A percentile compares a stretch with the other conserved stretches of the same genome.
Conservation (phyloP, 192 early-diverging fungal species). For the Coemansia javaensis region DNA sequence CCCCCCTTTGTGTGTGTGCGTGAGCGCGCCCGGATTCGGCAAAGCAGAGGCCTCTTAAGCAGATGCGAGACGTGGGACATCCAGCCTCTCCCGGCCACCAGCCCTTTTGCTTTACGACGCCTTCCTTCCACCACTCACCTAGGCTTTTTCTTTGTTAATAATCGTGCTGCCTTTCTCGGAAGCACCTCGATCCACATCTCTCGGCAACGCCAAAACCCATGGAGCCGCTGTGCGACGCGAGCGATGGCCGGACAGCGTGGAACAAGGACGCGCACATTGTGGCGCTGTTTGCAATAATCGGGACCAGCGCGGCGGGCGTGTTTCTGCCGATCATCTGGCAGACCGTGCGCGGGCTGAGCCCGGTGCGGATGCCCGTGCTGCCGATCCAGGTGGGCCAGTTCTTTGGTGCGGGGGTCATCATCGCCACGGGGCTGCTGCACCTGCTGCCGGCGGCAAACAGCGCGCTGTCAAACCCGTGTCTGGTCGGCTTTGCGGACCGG, state of each 20-base stretch:
- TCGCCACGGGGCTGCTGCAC: conserved; percentile 71
- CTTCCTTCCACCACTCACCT: no score
- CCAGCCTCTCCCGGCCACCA: no score
- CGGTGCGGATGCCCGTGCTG: conserved; percentile 23
- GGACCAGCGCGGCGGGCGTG: conserved; percentile 52
- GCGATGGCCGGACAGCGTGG: conserved; percentile 15
- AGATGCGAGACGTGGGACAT: no score
- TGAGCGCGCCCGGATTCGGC: no score
- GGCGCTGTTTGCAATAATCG: conserved; percentile 54
- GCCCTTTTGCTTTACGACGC: no score
- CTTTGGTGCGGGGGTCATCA: conserved; percentile 66
- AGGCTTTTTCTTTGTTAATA: no score
- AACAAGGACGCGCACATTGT: conserved; percentile 49
- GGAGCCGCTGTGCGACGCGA: conserved; percentile 6
- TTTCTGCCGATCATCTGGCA: conserved; percentile 48
- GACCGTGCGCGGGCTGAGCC: conserved; percentile 18
- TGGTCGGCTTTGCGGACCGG: conserved; percentile 39
- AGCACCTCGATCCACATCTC: no score
- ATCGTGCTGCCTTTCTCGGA: no score
- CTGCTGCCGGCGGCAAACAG: conserved; percentile 58
- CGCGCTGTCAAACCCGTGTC: conserved; percentile 53
- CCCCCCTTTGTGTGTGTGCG: no score
- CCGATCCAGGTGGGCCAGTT: conserved; percentile 51
- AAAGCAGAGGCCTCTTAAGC: no score
- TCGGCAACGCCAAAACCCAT: no score